Evolutionary conservation across 495 filamentous ascomycete species (phyloP).

Genomic region (Hyaloscypha variabilis): DNA sequence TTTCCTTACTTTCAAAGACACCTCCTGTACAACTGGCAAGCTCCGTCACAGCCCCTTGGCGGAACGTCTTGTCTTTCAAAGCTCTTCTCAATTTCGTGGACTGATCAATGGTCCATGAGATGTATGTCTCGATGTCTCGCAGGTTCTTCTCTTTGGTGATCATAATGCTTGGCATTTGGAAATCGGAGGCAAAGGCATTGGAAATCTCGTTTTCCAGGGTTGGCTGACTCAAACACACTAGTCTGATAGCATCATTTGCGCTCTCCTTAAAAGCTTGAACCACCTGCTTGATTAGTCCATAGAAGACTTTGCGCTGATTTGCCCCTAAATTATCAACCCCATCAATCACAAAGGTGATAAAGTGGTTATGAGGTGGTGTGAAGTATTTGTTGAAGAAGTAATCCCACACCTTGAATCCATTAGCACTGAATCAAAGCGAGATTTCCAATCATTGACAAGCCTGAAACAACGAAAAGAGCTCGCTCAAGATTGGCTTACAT

Average conservation of each 20-base stretch:
- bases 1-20: conserved; percentile 11
- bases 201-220: conserved; percentile 1
- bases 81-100: conserved; percentile 6
- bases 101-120: conserved; percentile 5
- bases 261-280: too few species aligned
- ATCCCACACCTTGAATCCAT: conserved; percentile 3
- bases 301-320: neutral
- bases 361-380: neutral
- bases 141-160: conserved; percentile 12
- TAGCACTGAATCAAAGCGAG: too few species aligned
- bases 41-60: neutral
- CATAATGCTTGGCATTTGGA: neutral
- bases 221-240: conserved; percentile 1
- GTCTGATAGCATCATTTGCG: neutral
- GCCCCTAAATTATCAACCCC: conserved; percentile 7
- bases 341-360: conserved; percentile 8
- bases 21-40: conserved; percentile 6
- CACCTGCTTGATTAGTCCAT: neutral
- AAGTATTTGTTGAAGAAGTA: conserved; percentile 1
- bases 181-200: neutral
- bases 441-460: neutral
- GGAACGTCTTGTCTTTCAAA: neutral
- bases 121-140: conserved; percentile 9
- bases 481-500: too few species aligned
- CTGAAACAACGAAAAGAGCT: neutral